Percentiles rank a stretch among this genome's conserved stretches.
phyloP scores from a whole-genome alignment of 768 basidiomycete species.

The Phanerochaete sordida region DNA sequence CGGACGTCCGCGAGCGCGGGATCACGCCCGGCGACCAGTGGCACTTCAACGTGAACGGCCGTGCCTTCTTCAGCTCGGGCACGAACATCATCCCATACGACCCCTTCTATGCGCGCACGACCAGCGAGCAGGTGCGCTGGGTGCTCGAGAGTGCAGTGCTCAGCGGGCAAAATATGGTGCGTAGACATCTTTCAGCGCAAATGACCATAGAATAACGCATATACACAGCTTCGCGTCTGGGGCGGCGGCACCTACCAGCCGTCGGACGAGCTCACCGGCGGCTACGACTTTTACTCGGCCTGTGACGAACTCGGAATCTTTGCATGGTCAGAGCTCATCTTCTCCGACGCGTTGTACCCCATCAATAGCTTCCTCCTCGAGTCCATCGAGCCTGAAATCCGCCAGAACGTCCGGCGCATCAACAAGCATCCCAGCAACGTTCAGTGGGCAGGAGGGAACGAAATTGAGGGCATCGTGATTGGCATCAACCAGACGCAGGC shows the following conservation, averaged over 20 bases:
- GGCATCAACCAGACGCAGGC: conserved; percentile 30
- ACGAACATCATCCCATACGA: conserved; percentile 63
- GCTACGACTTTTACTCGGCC: conserved; percentile 52
- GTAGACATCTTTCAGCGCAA: too few relatives aligned
- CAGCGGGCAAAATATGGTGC: conserved; percentile 59
- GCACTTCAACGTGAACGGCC: conserved; percentile 59
- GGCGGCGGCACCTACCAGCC: conserved; percentile 45
- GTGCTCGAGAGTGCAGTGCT: conserved; percentile 50
- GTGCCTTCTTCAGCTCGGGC: conserved; percentile 50
- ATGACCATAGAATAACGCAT: too few relatives aligned
- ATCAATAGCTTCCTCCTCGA: conserved; percentile 51
- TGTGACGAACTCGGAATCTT: conserved; percentile 61
- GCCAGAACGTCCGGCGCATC: conserved; percentile 52
- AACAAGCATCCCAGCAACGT: conserved; percentile 55
- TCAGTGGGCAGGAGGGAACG: conserved; percentile 62
- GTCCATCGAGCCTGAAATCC: conserved; percentile 50
- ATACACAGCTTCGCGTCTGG: conserved; percentile 50
- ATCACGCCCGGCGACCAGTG: conserved; percentile 60
- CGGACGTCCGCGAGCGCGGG: conserved; percentile 41
- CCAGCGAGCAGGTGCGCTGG: conserved; percentile 50
- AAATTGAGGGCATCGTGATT: conserved; percentile 53
- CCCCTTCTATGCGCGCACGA: conserved; percentile 51
- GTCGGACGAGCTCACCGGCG: conserved; percentile 34
- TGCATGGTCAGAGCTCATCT: conserved; percentile 60
- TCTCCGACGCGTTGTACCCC: conserved; percentile 54